Evolutionary conservation across 352 stramenopile species (phyloP).

Genomic region (Globisporangium nagaii): DNA sequence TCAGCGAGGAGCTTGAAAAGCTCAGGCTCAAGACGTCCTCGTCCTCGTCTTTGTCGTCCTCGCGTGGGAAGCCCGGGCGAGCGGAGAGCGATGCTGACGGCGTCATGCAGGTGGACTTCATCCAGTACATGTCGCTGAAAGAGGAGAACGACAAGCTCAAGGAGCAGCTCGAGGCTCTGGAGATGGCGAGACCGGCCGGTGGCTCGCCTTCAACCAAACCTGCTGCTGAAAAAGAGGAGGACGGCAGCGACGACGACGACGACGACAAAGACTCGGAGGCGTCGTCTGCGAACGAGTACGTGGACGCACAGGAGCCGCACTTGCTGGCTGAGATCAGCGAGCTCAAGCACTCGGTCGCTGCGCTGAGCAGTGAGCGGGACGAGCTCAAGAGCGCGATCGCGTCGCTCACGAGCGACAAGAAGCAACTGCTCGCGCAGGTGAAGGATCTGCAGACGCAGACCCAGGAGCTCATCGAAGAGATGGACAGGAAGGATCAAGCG

Average conservation of each 20-base stretch:
- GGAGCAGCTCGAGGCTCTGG: slow-evolving; percentile 34
- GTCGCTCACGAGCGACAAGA: slow-evolving; percentile 9
- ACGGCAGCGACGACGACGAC: slow-evolving; percentile 13
- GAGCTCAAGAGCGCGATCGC: slow-evolving; percentile 2
- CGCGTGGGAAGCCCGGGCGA: not conserved
- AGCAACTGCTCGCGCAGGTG: slow-evolving; percentile 15
- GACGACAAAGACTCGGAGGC: slow-evolving; percentile 32
- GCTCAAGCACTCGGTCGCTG: slow-evolving; percentile 28
- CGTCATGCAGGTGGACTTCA: slow-evolving; percentile 50
- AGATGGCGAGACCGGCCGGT: not conserved
- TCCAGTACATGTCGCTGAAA: slow-evolving; percentile 42
- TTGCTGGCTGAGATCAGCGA: slow-evolving; percentile 44
- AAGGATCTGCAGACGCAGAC: slow-evolving; percentile 14
- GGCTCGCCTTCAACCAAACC: not conserved
- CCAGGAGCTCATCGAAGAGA: slow-evolving; percentile 6
- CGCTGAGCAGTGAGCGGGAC: slow-evolving; percentile 14
- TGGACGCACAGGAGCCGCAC: slow-evolving; percentile 51
- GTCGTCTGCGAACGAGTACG: slow-evolving; percentile 51
- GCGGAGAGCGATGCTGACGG: slow-evolving; percentile 14
- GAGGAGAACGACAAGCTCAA: slow-evolving; percentile 47
- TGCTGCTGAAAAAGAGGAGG: slow-evolving; percentile 5
- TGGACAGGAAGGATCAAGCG: slow-evolving; percentile 19
- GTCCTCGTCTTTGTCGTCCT: not conserved
- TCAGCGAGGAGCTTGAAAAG: slow-evolving; percentile 17
- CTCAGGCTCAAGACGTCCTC: not conserved